phyloP scores from a whole-genome alignment of 2,329 filamentous ascomycete species.

The Penicillium sp. region DNA sequence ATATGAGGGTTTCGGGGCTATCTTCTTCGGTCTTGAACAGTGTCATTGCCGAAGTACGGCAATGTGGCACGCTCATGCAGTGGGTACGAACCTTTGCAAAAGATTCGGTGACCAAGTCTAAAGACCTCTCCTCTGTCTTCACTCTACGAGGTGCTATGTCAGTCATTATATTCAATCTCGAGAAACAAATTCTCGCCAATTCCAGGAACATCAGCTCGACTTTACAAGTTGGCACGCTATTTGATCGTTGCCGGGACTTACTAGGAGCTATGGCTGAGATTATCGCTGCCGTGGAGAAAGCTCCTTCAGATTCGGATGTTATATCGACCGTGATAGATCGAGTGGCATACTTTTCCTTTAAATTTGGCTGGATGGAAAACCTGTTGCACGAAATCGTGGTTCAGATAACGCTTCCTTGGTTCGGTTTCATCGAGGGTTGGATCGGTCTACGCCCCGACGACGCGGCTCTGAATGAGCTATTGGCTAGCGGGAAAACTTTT shows the following conservation, averaged over 20 bases:
- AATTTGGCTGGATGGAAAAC: slow-evolving; percentile 63
- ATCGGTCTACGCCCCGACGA: slow-evolving; percentile 68
- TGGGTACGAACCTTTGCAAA: slow-evolving; percentile 40
- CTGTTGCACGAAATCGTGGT: slow-evolving; percentile 70
- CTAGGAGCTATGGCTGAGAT: slow-evolving; percentile 41
- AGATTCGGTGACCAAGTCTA: slow-evolving; percentile 29
- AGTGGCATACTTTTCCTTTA: slow-evolving; percentile 67
- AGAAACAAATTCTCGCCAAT: slow-evolving; percentile 37
- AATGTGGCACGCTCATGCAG: slow-evolving; percentile 44
- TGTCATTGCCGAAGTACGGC: slow-evolving; percentile 35
- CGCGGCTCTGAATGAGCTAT: slow-evolving; percentile 55
- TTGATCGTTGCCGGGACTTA: slow-evolving; percentile 43
- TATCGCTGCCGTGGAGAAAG: slow-evolving; percentile 52
- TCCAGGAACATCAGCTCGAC: slow-evolving; percentile 35
- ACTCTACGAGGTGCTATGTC: slow-evolving; percentile 40
- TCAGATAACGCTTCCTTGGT: slow-evolving; percentile 67
- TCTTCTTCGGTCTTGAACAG: slow-evolving; percentile 49
- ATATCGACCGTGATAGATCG: slow-evolving; percentile 66
- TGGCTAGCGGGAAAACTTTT: slow-evolving; percentile 61
- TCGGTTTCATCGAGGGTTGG: slow-evolving; percentile 72
- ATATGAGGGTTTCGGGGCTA: slow-evolving; percentile 55
- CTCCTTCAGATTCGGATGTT: slow-evolving; percentile 62
- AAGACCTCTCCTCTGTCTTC: slow-evolving; percentile 37
- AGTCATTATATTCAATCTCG: slow-evolving; percentile 42
- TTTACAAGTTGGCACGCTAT: slow-evolving; percentile 44